phyloP scores from a whole-genome alignment of 129 eudicot genomes.

The Helianthus tuberosus region DNA sequence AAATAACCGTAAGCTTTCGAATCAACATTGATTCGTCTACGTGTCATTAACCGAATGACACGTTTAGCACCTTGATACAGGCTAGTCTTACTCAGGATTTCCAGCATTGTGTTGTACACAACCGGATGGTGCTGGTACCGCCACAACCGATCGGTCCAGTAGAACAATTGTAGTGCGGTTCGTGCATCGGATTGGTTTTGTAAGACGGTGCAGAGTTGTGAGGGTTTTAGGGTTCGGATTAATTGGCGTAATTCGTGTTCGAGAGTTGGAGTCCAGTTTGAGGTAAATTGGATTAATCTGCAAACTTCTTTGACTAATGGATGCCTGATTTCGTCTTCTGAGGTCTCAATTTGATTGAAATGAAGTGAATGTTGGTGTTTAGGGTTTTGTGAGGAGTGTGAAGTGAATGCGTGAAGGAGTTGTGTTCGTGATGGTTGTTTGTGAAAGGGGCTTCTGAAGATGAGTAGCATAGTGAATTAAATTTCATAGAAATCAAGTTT shows the following conservation, averaged over 20 bases:
- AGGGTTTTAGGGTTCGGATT: constrained; percentile 68
- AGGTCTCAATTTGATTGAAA: constrained; percentile 25
- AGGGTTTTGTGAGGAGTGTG: constrained; percentile 33
- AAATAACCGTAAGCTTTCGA: constrained; percentile 61
- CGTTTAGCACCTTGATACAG: constrained; percentile 79
- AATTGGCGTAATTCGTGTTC: constrained; percentile 64
- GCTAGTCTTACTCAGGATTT: constrained; percentile 70
- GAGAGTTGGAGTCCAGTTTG: constrained; percentile 60
- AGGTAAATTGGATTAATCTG: constrained; percentile 58
- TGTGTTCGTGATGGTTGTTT: not conserved
- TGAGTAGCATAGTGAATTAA: constrained; percentile 11
- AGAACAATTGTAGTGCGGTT: constrained; percentile 73
- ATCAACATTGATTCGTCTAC: constrained; percentile 47
- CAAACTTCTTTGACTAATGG: constrained; percentile 81
- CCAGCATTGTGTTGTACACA: constrained; percentile 76
- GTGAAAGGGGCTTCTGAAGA: constrained; percentile 4
- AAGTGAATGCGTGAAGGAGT: constrained; percentile 12
- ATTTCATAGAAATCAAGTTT: not conserved
- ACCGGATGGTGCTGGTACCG: constrained; percentile 71
- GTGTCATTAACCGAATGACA: constrained; percentile 62
- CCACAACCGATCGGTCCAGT: constrained; percentile 90
- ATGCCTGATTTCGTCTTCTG: constrained; percentile 64
- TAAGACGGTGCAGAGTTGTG: constrained; percentile 70
- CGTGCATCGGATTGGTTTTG: constrained; percentile 61
- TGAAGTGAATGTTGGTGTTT: not conserved